A percentile compares a stretch with the other conserved stretches of the same genome.
Conservation (phyloP, 306 rosid species). For the Dryas drummondii region DNA sequence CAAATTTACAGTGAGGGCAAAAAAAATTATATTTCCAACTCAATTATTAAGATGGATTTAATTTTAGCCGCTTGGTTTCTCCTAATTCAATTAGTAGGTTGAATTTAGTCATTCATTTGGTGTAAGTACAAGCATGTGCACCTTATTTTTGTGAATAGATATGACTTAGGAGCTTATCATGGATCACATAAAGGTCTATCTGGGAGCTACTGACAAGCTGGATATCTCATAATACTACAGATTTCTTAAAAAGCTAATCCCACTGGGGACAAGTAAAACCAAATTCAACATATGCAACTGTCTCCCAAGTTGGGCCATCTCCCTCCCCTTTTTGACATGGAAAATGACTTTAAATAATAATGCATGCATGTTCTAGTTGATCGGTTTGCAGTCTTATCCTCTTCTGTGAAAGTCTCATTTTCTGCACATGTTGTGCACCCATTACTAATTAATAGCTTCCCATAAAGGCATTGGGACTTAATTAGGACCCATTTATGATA, state of each 20-base stretch:
- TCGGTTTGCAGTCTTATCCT: constrained; percentile 1
- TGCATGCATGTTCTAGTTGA: background rate
- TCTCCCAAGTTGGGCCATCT: constrained; percentile 13
- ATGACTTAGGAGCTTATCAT: too few relatives aligned
- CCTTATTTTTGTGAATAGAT: background rate
- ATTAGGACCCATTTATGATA: too few relatives aligned
- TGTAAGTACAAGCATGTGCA: background rate
- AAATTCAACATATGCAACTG: background rate
- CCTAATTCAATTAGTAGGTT: background rate
- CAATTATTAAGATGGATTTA: background rate
- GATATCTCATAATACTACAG: too few relatives aligned
- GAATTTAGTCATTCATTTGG: background rate
- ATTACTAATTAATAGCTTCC: too few relatives aligned
- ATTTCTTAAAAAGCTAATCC: background rate
- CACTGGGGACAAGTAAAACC: background rate
- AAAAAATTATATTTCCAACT: too few relatives aligned
- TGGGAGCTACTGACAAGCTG: too few relatives aligned
- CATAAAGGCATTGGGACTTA: background rate
- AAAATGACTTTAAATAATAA: background rate
- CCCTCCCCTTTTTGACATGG: background rate
- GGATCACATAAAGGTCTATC: too few relatives aligned
- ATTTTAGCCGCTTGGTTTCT: background rate
- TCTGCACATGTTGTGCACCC: constrained; percentile 5
- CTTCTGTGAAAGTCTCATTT: background rate
- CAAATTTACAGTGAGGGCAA: too few relatives aligned